Percentiles rank a stretch among this genome's conserved stretches.
phyloP scores from a whole-genome alignment of 257 asterid species.

The Echium plantagineum region DNA sequence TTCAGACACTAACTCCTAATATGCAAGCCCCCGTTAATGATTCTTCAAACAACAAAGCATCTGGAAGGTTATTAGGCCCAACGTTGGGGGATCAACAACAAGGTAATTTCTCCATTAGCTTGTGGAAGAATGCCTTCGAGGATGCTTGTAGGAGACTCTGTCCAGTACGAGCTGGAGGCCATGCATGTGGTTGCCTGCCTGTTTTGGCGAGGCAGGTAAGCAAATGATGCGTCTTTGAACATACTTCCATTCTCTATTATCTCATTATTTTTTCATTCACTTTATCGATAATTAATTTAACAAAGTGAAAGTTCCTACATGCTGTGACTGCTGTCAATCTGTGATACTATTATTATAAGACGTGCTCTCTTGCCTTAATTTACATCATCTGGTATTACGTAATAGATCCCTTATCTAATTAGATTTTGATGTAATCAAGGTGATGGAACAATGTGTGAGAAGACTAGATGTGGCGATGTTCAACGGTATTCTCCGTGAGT shows the following conservation, averaged over 20 bases:
- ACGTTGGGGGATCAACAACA: conserved; percentile 66
- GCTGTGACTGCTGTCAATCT: neutral
- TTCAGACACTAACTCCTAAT: conserved; percentile 76
- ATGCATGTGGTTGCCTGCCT: conserved; percentile 96
- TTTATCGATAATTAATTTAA: neutral
- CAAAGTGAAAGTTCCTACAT: neutral
- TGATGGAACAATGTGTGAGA: conserved; percentile 78
- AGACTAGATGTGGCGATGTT: conserved; percentile 95
- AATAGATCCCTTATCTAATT: conserved; percentile 1
- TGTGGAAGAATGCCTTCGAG: conserved; percentile 72
- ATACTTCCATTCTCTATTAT: neutral
- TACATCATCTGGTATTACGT: neutral
- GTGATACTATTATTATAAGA: neutral
- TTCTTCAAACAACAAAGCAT: conserved; percentile 25
- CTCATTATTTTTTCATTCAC: neutral
- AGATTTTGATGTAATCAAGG: conserved; percentile 27
- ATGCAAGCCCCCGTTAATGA: conserved; percentile 67
- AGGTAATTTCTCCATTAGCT: conserved; percentile 67
- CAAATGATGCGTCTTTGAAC: conserved; percentile 7
- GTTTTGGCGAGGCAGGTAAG: conserved; percentile 77
- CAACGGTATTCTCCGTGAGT: conserved; percentile 94
- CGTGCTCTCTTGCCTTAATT: too few species aligned
- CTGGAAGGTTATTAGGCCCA: conserved; percentile 51
- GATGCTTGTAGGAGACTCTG: conserved; percentile 81
- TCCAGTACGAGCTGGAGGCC: conserved; percentile 87